Base-by-base conservation (phyloP, 2,329 filamentous ascomycete species). In the Neodidymelliopsis sp. region DNA sequence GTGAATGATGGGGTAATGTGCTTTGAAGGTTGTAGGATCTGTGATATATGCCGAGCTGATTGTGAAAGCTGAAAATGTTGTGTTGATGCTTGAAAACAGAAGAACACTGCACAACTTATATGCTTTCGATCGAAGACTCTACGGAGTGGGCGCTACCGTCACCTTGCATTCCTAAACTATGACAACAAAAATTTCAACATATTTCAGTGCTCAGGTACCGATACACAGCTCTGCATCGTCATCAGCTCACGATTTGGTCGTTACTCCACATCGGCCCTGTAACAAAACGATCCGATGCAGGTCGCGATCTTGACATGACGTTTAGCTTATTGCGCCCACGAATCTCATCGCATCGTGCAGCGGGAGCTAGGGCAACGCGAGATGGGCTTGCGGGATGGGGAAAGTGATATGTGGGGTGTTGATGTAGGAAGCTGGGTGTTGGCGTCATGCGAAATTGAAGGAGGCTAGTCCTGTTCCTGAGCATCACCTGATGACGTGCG, bases 401-500 rank as follows among this genome's bases (percentile, higher is more conserved):
- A 34, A 27, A 34, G 23, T 29, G n/a, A 28, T 22, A 10, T 28
- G 16, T 29, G 20, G 31, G n/a, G 22, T 39, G 15, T 12, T 33
- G 42, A 38, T 38, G 35, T 13, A 22, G 34, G 2, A 13, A 45
- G 34, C 16, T 18, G 15, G 15, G 22, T 39, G 28, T 39, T 39
- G 35, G 43, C 43, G 43, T 47, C 43, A 47, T 39, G 34, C 20
- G 22, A 34, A 47, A 47, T 28, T 29, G 22, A 28, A 47, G 29
- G 16, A 34, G 43, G 43, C 35, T 47, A 35, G 43, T 39, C 22
- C 27, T 39, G 20, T 28, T 39, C 22, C 22, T 33, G 31, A 16
- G 34, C 22, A 23, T 39, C 43, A 47, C 43, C 35, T 23, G 43
- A 47, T 39, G 43, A 40, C 35, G 43, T 38, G 35, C 27, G 11